Conservation (phyloP, 1,284 basidiomycete species). For the Pholiota adiposa region DNA sequence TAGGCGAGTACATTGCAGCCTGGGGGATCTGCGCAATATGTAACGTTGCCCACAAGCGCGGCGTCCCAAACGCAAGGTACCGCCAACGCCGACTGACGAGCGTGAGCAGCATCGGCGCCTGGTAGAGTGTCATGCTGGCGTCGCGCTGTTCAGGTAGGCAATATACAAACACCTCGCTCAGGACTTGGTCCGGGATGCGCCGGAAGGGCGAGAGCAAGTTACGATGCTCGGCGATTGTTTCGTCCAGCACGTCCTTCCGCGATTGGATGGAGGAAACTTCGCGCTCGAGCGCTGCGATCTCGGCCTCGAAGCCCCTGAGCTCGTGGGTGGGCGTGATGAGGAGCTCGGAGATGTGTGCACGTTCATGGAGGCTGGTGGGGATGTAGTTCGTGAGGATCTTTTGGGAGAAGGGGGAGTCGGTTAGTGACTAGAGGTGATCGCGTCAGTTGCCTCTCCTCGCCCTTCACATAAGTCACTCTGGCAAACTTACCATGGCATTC, state of each 20-base stretch:
- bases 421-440: no score
- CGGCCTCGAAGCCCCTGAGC: not conserved
- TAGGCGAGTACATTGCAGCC: not conserved
- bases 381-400: not conserved
- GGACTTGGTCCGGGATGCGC: constrained; percentile 14
- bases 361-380: not conserved
- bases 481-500: no score
- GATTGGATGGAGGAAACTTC: not conserved
- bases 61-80: not conserved
- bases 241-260: not conserved
- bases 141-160: not conserved
- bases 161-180: constrained; percentile 11
- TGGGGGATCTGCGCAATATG: not conserved
- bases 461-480: no score
- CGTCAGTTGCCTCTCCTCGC: no score
- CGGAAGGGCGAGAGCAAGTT: constrained; percentile 14
- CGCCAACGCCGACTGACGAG: not conserved
- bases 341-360: not conserved
- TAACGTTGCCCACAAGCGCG: not conserved
- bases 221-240: constrained; percentile 12
- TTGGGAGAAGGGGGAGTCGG: not conserved
- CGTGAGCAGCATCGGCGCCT: not conserved
- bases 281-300: not conserved
- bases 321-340: not conserved
- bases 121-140: not conserved